Conservation (phyloP, 192 early-diverging fungal genomes). For the Backusella mclennaniae region DNA sequence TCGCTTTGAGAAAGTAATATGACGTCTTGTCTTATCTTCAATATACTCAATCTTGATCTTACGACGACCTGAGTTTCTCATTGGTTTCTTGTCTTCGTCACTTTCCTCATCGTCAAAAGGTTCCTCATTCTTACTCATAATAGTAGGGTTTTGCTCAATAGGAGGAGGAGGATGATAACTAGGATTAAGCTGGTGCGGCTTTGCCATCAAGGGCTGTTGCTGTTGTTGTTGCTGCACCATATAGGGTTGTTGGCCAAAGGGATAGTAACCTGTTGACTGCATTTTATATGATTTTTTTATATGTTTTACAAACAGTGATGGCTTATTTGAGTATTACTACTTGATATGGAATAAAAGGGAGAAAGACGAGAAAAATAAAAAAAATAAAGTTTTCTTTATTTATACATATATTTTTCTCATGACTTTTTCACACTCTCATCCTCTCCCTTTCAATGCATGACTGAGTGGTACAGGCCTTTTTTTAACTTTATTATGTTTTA, state of each 20-base stretch:
- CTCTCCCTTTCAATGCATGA: not conserved
- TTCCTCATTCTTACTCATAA: not conserved
- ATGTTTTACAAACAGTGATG: constrained; percentile 6
- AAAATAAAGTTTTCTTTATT: not conserved
- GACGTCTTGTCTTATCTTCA: constrained; percentile 85
- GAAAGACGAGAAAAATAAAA: not conserved
- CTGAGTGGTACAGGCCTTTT: not conserved
- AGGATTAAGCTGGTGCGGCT: not conserved
- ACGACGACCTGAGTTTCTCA: constrained; percentile 66
- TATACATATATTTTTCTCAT: not conserved
- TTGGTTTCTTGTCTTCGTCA: constrained; percentile 55
- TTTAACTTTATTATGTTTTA: not conserved
- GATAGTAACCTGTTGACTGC: constrained; percentile 10
- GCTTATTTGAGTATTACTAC: not conserved
- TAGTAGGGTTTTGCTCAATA: not conserved
- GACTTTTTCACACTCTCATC: not conserved
- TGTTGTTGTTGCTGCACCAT: not conserved
- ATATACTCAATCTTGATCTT: constrained; percentile 96
- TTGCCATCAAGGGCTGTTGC: not conserved
- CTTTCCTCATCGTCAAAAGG: constrained; percentile 50
- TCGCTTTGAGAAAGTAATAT: constrained; percentile 91
- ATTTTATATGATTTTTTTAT: not conserved
- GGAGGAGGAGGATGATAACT: not conserved
- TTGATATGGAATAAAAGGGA: not conserved
- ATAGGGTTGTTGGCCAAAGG: not conserved